Evolutionary conservation across 495 filamentous ascomycete genomes (phyloP).

Genomic region (Penicillium argentinense): DNA sequence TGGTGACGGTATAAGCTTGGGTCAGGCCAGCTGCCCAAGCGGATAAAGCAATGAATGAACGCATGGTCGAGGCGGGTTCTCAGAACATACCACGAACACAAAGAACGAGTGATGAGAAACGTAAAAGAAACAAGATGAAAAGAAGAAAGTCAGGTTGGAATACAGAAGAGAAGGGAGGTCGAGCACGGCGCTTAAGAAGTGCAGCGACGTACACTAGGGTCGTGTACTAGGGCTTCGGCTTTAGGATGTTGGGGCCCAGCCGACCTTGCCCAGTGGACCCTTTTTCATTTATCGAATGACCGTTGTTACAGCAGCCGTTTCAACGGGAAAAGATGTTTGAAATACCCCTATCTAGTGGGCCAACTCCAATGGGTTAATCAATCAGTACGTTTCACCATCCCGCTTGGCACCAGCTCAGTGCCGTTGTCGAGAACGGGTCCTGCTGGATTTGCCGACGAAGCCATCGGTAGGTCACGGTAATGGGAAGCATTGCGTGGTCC

Average conservation of each 20-base stretch:
- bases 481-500: too few relatives aligned
- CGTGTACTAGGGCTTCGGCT: too few relatives aligned
- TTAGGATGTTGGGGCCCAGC: background rate
- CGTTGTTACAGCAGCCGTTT: background rate
- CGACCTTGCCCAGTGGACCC: background rate
- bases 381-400: too few relatives aligned
- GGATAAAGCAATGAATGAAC: conserved; percentile 11
- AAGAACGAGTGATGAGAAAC: background rate
- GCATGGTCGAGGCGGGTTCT: conserved; percentile 3
- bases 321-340: background rate
- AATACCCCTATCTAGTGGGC: too few relatives aligned
- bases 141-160: background rate
- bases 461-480: too few relatives aligned
- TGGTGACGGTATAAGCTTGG: conserved; percentile 20
- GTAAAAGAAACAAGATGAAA: background rate
- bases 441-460: too few relatives aligned
- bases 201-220: too few relatives aligned
- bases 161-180: background rate
- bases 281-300: background rate
- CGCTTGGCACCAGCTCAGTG: too few relatives aligned
- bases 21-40: conserved; percentile 14
- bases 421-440: too few relatives aligned
- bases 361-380: too few relatives aligned
- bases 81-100: background rate
- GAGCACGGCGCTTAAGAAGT: background rate